Evolutionary conservation across 768 basidiomycete species (phyloP).

Genomic region (Amanita exitialis): DNA sequence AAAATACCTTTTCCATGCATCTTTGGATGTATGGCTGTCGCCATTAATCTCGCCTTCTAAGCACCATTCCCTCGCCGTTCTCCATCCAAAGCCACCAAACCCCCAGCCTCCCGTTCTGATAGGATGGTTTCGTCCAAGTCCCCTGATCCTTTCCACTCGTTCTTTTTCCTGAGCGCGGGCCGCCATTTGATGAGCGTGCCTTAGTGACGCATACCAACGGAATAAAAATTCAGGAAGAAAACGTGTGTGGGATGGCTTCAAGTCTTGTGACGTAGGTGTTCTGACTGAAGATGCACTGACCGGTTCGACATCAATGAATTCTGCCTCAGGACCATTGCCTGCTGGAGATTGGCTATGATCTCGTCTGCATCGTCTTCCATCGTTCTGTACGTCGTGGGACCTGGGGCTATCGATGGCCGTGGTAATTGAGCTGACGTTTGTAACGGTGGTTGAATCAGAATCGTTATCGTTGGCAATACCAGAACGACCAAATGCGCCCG

Average conservation of each 20-base stretch:
- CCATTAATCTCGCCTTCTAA: background rate
- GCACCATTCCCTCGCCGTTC: slow-evolving; percentile 12
- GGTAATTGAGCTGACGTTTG: background rate
- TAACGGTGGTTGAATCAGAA: background rate
- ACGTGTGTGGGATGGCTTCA: slow-evolving; percentile 15
- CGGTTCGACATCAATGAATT: background rate
- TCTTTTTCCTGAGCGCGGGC: slow-evolving; percentile 64
- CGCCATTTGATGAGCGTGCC: slow-evolving; percentile 63
- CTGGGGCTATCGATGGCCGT: background rate
- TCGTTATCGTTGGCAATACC: background rate
- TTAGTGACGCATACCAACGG: slow-evolving; percentile 48
- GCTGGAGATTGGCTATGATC: background rate
- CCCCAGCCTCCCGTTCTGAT: slow-evolving; percentile 49
- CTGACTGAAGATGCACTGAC: slow-evolving; percentile 10
- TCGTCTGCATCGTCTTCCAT: background rate
- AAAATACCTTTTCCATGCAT: background rate
- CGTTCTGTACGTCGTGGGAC: background rate
- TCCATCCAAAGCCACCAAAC: slow-evolving; percentile 55
- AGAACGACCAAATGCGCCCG: slow-evolving; percentile 31
- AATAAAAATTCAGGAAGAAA: slow-evolving; percentile 32
- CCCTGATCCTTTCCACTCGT: slow-evolving; percentile 54
- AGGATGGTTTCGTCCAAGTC: slow-evolving; percentile 34
- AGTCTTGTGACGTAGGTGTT: slow-evolving; percentile 10
- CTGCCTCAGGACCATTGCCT: background rate
- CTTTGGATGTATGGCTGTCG: background rate